Percentiles rank a stretch among this genome's conserved stretches.
These are phyloP conservation scores for Trichoderma sp. DNA, from an alignment of 2,329 filamentous ascomycete species.

Conservation along the genomic window DNA sequence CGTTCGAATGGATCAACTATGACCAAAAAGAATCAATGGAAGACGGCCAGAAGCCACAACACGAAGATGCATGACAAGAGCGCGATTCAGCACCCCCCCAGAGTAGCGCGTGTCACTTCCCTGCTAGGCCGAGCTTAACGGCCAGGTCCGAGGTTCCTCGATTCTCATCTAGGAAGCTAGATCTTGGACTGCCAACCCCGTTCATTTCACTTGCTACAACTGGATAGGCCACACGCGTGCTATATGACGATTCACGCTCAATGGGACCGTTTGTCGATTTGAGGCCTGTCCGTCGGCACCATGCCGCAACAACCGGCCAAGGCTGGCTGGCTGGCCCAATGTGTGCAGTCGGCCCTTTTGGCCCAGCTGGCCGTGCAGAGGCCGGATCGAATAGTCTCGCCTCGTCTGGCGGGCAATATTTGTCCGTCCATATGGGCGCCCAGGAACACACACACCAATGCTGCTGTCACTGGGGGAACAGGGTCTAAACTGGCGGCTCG, in stretches of 20 bases:
- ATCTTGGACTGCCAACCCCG: constrained; percentile 4
- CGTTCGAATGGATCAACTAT: background rate
- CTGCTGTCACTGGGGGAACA: background rate
- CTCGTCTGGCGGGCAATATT: background rate
- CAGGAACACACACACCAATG: background rate
- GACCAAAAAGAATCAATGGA: background rate
- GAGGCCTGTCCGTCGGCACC: background rate
- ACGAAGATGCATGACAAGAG: background rate
- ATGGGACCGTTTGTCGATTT: constrained; percentile 3
- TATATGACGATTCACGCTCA: constrained; percentile 5
- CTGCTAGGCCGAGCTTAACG: constrained; percentile 17
- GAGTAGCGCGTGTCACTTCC: constrained; percentile 13
- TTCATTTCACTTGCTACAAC: constrained; percentile 21
- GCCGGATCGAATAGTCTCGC: background rate
- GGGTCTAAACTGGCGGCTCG: background rate
- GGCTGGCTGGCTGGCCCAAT: background rate
- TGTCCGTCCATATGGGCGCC: constrained; percentile 14
- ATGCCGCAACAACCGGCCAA: constrained; percentile 10
- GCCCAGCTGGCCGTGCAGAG: background rate
- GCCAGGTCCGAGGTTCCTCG: background rate
- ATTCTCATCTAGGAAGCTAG: constrained; percentile 23
- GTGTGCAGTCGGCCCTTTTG: constrained; percentile 18
- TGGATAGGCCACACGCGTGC: background rate
- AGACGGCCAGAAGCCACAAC: background rate
- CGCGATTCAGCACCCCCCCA: background rate